Evolutionary conservation across 768 basidiomycete genomes (phyloP).

Genomic region (Trichaptum fuscoviolaceum): DNA sequence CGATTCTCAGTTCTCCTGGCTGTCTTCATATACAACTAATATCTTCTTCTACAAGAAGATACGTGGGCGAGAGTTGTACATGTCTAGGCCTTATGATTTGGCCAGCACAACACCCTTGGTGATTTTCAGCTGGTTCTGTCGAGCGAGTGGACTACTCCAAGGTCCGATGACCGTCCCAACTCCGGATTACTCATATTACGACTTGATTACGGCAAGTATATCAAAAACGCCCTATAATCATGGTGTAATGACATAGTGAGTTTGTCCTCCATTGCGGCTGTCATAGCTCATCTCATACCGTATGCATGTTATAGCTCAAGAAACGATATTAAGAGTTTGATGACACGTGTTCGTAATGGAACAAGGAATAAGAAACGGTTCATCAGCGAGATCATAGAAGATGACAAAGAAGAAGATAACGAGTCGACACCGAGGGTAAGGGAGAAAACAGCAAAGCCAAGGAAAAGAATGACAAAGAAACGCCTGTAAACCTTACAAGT

Average conservation of each 20-base stretch:
- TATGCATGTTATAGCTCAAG: neutral
- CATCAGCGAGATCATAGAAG: too few species aligned
- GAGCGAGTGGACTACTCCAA: neutral
- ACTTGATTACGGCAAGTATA: neutral
- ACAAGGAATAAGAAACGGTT: neutral
- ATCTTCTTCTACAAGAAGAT: neutral
- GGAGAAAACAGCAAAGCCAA: too few species aligned
- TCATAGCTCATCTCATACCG: neutral
- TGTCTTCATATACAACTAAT: neutral
- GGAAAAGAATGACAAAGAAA: too few species aligned
- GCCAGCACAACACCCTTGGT: neutral
- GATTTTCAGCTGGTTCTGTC: neutral
- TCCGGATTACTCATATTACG: neutral
- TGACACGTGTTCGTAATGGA: neutral
- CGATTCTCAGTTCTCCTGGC: neutral
- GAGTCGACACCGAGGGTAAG: too few species aligned
- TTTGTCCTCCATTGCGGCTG: neutral
- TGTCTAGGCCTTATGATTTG: neutral
- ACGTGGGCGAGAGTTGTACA: neutral
- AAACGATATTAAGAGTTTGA: neutral
- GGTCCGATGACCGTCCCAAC: neutral
- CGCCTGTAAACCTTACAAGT: too few species aligned
- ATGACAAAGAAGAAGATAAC: neutral
- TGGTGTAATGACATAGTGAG: neutral
- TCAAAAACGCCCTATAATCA: neutral